Evolutionary conservation across 2,329 filamentous ascomycete species (phyloP), one percentile per base, ranked within the genome.

Genomic region (Fonsecaea erecta): DNA sequence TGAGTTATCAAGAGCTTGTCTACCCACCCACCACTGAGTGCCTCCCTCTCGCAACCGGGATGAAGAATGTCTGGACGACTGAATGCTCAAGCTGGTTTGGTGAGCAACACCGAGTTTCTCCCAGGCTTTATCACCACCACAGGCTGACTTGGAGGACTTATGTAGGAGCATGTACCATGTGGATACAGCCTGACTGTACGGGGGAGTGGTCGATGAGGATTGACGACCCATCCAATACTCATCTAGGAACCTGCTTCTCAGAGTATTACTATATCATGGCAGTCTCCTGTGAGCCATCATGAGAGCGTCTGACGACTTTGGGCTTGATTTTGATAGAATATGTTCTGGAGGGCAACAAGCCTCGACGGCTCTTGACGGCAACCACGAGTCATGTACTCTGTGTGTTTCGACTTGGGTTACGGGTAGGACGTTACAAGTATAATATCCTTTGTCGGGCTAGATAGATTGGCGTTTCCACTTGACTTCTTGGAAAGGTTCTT

Each of bases 181-280:
- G 57, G 57, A 60, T 60, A n/a, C 57, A 60, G 34, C 57, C 57
- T 26, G 57, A 60, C n/a, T 60, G 57, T n/a, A 60, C 57, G 2
- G 57, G 57, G 8, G 43, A 51, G 24, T 52, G 46, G 43, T 60
- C 57, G 30, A 28, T 60, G 57, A 52, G 57, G 32, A 60, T 60
- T 18, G 46, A 52, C 11, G 46, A 52, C 28, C 57, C 57, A 30
- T 32, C 46, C 28, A 52, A 60, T 6, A 26, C 46, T 28, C 28
- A 60, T 35, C 30, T 60, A 18, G 57, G 57, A n/a, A 52, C 46
- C 14, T 60, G 57, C 30, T 60, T 60, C 24, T 60, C 57, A 1
- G 43, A 60, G 32, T 35, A 32, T 60, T 60, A 60, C 46, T 60
- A 60, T 46, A 52, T 60, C 57, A 37, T 32, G 18, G 57, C 57